Percentiles rank a stretch among this genome's conserved stretches.
Conservation (phyloP, 2,329 filamentous ascomycete species). For the Penicillium fuscoglaucum region DNA sequence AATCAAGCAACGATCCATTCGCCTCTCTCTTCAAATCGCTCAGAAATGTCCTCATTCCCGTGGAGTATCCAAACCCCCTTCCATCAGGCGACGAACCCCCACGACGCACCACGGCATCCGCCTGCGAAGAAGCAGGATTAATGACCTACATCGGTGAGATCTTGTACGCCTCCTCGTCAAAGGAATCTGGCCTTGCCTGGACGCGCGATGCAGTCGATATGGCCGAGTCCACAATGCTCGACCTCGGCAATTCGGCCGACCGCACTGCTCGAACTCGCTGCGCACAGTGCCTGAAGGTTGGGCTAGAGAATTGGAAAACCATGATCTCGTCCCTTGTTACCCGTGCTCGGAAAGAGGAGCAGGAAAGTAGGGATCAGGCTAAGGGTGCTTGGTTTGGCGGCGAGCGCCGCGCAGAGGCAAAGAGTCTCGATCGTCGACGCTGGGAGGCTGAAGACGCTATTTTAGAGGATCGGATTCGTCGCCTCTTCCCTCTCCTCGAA, state of each 20-base stretch:
- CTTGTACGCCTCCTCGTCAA: constrained; percentile 68
- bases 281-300: constrained; percentile 72
- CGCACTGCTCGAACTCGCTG: constrained; percentile 60
- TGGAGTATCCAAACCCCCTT: constrained; percentile 67
- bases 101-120: constrained; percentile 62
- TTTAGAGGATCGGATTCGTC: constrained; percentile 37
- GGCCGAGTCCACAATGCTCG: constrained; percentile 64
- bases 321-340: constrained; percentile 71
- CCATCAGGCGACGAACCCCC: constrained; percentile 69
- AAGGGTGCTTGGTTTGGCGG: constrained; percentile 38
- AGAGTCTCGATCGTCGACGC: constrained; percentile 33
- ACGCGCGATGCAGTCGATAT: constrained; percentile 83
- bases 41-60: constrained; percentile 52
- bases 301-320: constrained; percentile 75
- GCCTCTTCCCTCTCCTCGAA: constrained; percentile 34
- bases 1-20: constrained; percentile 30
- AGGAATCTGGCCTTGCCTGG: constrained; percentile 78
- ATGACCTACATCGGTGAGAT: constrained; percentile 95
- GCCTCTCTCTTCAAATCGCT: constrained; percentile 41
- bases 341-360: constrained; percentile 39
- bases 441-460: constrained; percentile 46
- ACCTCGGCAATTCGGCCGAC: constrained; percentile 35
- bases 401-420: constrained; percentile 29
- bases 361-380: constrained; percentile 36
- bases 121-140: constrained; percentile 81